Conservation (phyloP, 306 rosid species). For the Lathyrus oleraceus region DNA sequence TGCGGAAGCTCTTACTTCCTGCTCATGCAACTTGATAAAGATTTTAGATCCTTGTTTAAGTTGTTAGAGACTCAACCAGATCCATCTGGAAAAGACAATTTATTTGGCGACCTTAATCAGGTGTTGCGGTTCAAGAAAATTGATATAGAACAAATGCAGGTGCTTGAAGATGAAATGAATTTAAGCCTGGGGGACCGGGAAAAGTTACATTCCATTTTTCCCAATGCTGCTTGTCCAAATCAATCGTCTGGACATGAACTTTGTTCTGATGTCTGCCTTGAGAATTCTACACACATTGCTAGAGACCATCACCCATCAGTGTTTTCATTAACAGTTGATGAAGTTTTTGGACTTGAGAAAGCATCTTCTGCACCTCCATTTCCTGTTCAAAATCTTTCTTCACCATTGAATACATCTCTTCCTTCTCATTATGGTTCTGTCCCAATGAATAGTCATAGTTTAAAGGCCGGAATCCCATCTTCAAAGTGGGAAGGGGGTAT, state of each 20-base stretch:
- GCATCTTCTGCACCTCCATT: constrained; percentile 60
- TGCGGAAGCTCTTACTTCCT: constrained; percentile 84
- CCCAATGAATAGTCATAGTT: constrained; percentile 52
- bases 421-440: constrained; percentile 68
- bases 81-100: constrained; percentile 59
- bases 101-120: constrained; percentile 58
- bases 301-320: constrained; percentile 70
- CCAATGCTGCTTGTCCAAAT: constrained; percentile 49
- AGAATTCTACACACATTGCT: constrained; percentile 57
- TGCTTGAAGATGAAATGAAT: constrained; percentile 89
- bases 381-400: constrained; percentile 54
- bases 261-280: constrained; percentile 58
- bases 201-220: constrained; percentile 56
- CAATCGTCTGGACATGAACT: constrained; percentile 59
- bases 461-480: constrained; percentile 67
- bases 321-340: constrained; percentile 91
- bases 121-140: constrained; percentile 71
- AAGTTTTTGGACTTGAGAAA: constrained; percentile 85
- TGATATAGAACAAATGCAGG: constrained; percentile 80
- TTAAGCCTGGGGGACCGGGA: constrained; percentile 77
- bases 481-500: constrained; percentile 83
- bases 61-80: constrained; percentile 79
- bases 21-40: constrained; percentile 90
- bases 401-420: constrained; percentile 55
- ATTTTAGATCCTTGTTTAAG: constrained; percentile 84